Conservation (phyloP, 768 basidiomycete species). For the Lactarius indigo region DNA sequence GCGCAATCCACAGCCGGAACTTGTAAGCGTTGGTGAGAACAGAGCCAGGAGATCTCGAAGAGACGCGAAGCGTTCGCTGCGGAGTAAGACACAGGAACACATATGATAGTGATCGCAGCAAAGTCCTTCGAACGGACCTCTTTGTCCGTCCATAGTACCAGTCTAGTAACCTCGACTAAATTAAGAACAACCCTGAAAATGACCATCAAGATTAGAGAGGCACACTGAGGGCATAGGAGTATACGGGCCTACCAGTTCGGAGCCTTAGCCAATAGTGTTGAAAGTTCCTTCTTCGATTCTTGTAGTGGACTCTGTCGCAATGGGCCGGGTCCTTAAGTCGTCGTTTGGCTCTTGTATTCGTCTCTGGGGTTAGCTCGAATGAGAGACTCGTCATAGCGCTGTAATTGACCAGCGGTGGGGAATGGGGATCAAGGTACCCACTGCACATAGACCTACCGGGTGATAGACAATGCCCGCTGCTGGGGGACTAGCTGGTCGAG, state of each 20-base stretch:
- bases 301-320: constrained; percentile 81
- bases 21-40: constrained; percentile 65
- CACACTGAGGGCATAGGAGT: neutral
- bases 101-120: constrained; percentile 82
- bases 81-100: constrained; percentile 32
- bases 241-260: constrained; percentile 73
- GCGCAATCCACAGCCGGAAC: constrained; percentile 57
- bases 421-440: neutral
- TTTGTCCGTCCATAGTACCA: constrained; percentile 78
- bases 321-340: constrained; percentile 65
- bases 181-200: constrained; percentile 68
- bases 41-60: constrained; percentile 63
- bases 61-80: constrained; percentile 30
- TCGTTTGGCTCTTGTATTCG: constrained; percentile 46
- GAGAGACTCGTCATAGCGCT: constrained; percentile 48
- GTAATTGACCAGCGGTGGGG: constrained; percentile 14
- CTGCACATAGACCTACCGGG: constrained; percentile 1
- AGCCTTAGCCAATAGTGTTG: constrained; percentile 79
- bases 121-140: constrained; percentile 48
- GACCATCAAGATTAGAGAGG: neutral
- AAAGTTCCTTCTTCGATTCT: constrained; percentile 62
- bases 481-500: neutral
- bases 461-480: neutral
- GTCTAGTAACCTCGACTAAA: constrained; percentile 87
- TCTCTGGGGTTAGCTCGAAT: constrained; percentile 67